Evolutionary conservation across 257 asterid genomes (phyloP).

Genomic region (Ballota nigra): DNA sequence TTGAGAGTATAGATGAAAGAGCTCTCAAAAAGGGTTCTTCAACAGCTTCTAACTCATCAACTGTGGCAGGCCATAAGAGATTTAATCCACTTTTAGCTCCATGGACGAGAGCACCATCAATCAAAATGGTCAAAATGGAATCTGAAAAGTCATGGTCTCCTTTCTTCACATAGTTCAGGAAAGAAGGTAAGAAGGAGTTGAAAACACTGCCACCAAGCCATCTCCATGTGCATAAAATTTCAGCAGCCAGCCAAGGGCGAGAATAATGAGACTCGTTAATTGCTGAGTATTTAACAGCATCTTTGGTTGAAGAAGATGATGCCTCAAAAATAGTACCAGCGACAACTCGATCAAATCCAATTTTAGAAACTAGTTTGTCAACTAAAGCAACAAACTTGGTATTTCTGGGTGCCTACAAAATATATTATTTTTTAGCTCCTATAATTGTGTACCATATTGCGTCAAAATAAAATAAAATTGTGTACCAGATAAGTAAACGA

Average conservation of each 20-base stretch:
- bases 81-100: conserved; percentile 54
- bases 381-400: conserved; percentile 59
- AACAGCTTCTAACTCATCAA: conserved; percentile 56
- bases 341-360: conserved; percentile 69
- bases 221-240: conserved; percentile 90
- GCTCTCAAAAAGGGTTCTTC: conserved; percentile 88
- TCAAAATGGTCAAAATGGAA: conserved; percentile 63
- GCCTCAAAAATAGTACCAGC: conserved; percentile 46
- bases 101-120: conserved; percentile 86
- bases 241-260: conserved; percentile 99
- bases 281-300: conserved; percentile 32
- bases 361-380: conserved; percentile 59
- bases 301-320: conserved; percentile 42
- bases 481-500: conserved; percentile 1
- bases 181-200: conserved; percentile 65
- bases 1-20: conserved; percentile 49
- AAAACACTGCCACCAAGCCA: conserved; percentile 84
- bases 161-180: conserved; percentile 46
- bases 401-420: conserved; percentile 58
- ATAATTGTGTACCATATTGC: conserved; percentile 10
- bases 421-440: conserved; percentile 21
- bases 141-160: conserved; percentile 51
- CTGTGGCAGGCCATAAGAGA: conserved; percentile 57
- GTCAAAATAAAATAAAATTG: too few species aligned
- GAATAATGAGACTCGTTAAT: conserved; percentile 43